Percentiles rank a stretch among this genome's conserved stretches.
Conservation (phyloP, 805 yeast genomes). For the Wickerhamiella vanderwaltii region DNA sequence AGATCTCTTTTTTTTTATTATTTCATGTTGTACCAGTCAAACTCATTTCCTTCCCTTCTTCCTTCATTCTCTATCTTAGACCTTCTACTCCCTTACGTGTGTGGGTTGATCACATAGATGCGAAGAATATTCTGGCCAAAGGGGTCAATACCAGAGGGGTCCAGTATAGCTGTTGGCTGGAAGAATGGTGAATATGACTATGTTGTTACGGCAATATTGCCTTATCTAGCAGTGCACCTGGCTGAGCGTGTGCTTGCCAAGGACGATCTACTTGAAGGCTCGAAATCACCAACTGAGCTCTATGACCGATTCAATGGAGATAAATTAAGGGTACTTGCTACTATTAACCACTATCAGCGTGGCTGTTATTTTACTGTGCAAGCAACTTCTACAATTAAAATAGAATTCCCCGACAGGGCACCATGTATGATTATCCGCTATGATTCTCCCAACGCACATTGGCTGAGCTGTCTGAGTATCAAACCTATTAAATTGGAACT, state of each 20-base stretch:
- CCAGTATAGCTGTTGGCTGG: conserved; percentile 20
- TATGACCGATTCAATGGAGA: conserved; percentile 15
- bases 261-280: conserved; percentile 15
- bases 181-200: conserved; percentile 14
- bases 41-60: too few species aligned
- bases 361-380: conserved; percentile 7
- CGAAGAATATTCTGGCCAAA: conserved; percentile 15
- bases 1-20: neutral
- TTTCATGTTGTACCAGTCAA: too few species aligned
- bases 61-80: neutral
- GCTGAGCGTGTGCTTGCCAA: conserved; percentile 15
- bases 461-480: conserved; percentile 65
- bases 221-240: conserved; percentile 13
- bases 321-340: conserved; percentile 16
- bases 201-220: conserved; percentile 19
- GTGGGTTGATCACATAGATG: neutral
- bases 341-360: conserved; percentile 10
- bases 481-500: conserved; percentile 58
- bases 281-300: conserved; percentile 14
- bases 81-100: neutral
- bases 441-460: conserved; percentile 56
- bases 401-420: neutral
- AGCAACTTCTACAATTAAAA: neutral
- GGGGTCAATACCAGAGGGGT: neutral
- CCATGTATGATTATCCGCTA: conserved; percentile 33